Conservation (phyloP, 1,139 yeast species). For the Diutina siamensis region DNA sequence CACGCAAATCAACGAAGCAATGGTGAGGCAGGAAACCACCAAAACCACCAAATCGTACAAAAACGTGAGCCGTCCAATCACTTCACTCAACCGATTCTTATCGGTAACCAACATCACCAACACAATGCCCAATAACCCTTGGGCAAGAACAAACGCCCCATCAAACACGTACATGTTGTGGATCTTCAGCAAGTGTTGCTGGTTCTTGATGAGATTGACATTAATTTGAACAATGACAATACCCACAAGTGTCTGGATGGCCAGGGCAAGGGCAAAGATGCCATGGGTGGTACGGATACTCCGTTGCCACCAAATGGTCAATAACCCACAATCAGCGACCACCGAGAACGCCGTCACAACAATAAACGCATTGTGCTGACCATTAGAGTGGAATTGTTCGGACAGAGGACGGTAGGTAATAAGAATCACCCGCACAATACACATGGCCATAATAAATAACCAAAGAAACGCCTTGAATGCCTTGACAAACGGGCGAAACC, state of each 20-base stretch:
- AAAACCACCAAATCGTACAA: neutral
- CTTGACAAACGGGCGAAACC: neutral
- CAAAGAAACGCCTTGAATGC: neutral
- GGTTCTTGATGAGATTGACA: neutral
- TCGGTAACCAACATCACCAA: neutral
- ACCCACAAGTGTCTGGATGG: neutral
- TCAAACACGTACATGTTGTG: constrained; percentile 4
- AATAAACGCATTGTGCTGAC: neutral
- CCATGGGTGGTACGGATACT: constrained; percentile 4
- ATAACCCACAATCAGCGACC: neutral
- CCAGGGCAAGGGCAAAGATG: constrained; percentile 3
- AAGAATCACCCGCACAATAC: constrained; percentile 2
- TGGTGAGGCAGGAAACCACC: constrained; percentile 2
- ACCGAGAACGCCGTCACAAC: constrained; percentile 1
- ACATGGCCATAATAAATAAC: constrained; percentile 4
- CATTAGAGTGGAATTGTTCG: neutral
- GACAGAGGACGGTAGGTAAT: constrained; percentile 1
- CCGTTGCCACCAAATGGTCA: constrained; percentile 5
- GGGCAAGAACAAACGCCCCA: constrained; percentile 3
- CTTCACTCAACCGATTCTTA: constrained; percentile 2
- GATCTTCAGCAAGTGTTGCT: neutral
- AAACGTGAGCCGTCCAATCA: neutral
- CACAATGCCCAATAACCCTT: neutral
- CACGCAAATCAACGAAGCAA: constrained; percentile 1
- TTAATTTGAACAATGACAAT: neutral